These are phyloP conservation scores for Mycosarcoma mackinlayi DNA, from an alignment of 1,284 basidiomycete genomes.

Conservation along the genomic window DNA sequence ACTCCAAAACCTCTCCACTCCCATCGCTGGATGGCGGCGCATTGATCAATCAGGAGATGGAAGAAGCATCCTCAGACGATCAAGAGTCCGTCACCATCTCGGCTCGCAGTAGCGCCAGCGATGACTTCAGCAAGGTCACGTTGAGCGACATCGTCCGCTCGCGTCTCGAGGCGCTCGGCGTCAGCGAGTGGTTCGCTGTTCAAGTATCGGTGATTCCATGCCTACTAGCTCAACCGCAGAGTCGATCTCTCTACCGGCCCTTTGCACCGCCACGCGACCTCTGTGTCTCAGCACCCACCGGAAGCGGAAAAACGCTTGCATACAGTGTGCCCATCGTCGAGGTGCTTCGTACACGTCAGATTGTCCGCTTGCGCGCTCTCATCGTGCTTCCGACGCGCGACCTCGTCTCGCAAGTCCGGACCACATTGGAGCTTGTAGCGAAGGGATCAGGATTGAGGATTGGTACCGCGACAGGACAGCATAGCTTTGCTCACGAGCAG, in stretches of 20 bases:
- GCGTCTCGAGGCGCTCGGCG: constrained; percentile 53
- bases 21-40: constrained; percentile 1
- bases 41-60: constrained; percentile 16
- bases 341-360: constrained; percentile 47
- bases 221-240: constrained; percentile 72
- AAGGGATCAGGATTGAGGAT: constrained; percentile 90
- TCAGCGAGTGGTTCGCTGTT: constrained; percentile 71
- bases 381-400: constrained; percentile 94
- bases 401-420: constrained; percentile 89
- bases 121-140: constrained; percentile 34
- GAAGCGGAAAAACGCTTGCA: constrained; percentile 94
- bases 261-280: constrained; percentile 81
- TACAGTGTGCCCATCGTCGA: constrained; percentile 93
- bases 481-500: constrained; percentile 66
- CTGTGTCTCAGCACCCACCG: constrained; percentile 97
- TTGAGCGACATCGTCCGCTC: constrained; percentile 46
- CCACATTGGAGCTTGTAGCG: constrained; percentile 80
- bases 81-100: constrained; percentile 16
- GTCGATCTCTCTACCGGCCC: constrained; percentile 75
- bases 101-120: constrained; percentile 6
- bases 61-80: constrained; percentile 14
- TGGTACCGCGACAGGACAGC: constrained; percentile 64
- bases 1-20: background rate
- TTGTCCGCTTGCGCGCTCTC: constrained; percentile 81
- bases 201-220: constrained; percentile 85